Evolutionary conservation across 73 alveolate species (phyloP).

Genomic region (Tetrahymena borealis): DNA sequence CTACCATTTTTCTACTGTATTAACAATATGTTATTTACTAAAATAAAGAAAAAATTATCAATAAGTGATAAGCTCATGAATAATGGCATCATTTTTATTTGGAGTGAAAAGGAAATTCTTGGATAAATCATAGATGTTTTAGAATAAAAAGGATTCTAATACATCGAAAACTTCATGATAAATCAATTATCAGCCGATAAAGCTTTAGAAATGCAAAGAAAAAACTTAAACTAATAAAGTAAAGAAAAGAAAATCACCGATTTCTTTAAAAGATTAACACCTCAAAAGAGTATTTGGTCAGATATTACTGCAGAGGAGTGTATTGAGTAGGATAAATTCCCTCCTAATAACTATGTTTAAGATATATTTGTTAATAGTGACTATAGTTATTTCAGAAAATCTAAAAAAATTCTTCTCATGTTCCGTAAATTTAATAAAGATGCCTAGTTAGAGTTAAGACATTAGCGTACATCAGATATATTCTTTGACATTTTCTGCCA

Average conservation of each 20-base stretch:
- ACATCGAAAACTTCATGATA: conserved; percentile 58
- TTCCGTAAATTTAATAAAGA: conserved; percentile 44
- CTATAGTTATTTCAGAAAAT: conserved; percentile 49
- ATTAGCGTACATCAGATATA: conserved; percentile 65
- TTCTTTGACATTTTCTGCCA: conserved; percentile 48
- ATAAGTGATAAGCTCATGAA: conserved; percentile 32
- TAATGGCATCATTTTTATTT: conserved; percentile 61
- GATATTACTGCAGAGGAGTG: conserved; percentile 42
- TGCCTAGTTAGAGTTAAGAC: conserved; percentile 53
- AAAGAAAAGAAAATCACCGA: conserved; percentile 25
- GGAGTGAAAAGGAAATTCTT: conserved; percentile 61
- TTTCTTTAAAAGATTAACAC: conserved; percentile 26
- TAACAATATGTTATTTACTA: not conserved
- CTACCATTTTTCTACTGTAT: not conserved
- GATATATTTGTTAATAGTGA: conserved; percentile 44
- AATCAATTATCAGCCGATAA: conserved; percentile 18
- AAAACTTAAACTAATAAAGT: not conserved
- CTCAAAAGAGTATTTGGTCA: conserved; percentile 35
- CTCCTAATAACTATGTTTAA: conserved; percentile 27
- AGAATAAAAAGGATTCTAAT: conserved; percentile 51
- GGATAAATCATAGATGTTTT: conserved; percentile 47
- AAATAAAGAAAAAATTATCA: conserved; percentile 9
- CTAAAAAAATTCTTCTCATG: conserved; percentile 60
- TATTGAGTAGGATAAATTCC: conserved; percentile 7
- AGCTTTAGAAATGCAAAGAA: not conserved